These are phyloP conservation scores for Paradendryphiella salina DNA, from an alignment of 2,329 filamentous ascomycete genomes.

Conservation along the genomic window DNA sequence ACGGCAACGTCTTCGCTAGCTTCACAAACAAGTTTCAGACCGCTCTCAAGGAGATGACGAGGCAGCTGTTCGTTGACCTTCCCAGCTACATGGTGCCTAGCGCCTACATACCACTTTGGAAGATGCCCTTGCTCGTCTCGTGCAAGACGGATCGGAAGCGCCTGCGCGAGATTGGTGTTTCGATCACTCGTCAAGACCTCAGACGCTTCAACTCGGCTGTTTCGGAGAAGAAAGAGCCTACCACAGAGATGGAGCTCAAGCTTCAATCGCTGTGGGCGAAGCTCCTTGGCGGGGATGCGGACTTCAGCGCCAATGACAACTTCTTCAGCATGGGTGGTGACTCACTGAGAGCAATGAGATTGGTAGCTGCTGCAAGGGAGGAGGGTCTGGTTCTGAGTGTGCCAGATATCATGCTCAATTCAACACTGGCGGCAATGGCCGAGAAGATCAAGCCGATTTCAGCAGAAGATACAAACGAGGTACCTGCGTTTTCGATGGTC, in stretches of 20 bases:
- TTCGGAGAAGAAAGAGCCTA: conserved; percentile 51
- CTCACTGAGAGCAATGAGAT: conserved; percentile 58
- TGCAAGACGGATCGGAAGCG: conserved; percentile 45
- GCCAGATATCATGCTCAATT: conserved; percentile 58
- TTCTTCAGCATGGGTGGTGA: conserved; percentile 57
- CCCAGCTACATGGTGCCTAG: conserved; percentile 45
- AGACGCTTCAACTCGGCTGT: conserved; percentile 37
- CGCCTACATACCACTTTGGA: conserved; percentile 44
- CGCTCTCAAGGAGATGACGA: conserved; percentile 35
- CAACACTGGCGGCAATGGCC: conserved; percentile 54
- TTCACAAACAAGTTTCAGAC: conserved; percentile 40
- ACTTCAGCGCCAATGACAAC: conserved; percentile 42
- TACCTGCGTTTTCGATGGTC: conserved; percentile 43
- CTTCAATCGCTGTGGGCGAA: conserved; percentile 39
- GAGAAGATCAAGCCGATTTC: conserved; percentile 32
- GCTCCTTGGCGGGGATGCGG: conserved; percentile 38
- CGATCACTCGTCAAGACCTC: conserved; percentile 39
- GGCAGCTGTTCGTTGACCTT: conserved; percentile 33
- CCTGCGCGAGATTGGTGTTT: conserved; percentile 40
- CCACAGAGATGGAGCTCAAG: conserved; percentile 38
- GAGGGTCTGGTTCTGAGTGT: conserved; percentile 58
- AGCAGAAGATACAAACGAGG: conserved; percentile 23
- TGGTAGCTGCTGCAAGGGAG: conserved; percentile 59
- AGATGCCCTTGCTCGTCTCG: conserved; percentile 43
- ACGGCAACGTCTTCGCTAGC: conserved; percentile 38